These are phyloP conservation scores for Pleodorina starrii DNA, from an alignment of 139 green algal species.

Conservation along the genomic window DNA sequence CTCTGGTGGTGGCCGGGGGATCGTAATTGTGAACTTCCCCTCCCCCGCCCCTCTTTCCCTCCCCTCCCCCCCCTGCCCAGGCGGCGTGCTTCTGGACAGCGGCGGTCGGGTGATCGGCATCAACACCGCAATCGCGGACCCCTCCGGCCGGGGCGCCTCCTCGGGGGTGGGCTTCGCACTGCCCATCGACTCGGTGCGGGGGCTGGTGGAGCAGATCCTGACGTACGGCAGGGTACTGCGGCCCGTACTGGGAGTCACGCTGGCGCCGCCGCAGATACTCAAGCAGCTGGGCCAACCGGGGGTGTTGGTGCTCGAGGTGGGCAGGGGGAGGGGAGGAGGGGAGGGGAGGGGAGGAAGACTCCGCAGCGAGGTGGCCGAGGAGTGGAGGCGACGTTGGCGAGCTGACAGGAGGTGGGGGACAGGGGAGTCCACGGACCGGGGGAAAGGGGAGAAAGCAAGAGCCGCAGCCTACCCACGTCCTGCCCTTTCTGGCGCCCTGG, in stretches of 20 bases:
- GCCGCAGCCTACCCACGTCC: too few relatives aligned
- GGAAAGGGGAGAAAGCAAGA: too few relatives aligned
- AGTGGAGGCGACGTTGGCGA: too few relatives aligned
- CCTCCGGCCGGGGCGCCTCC: constrained; percentile 67
- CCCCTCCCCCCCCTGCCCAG: constrained; percentile 17
- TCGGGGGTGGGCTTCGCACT: constrained; percentile 89
- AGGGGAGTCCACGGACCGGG: too few relatives aligned
- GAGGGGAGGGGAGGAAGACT: too few relatives aligned
- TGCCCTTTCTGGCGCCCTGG: too few relatives aligned
- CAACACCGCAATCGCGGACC: constrained; percentile 89
- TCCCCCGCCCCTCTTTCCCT: too few relatives aligned
- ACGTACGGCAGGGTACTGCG: constrained; percentile 68
- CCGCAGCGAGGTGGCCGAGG: too few relatives aligned
- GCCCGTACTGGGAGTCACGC: constrained; percentile 84
- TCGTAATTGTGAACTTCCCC: too few relatives aligned
- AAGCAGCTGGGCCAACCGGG: constrained; percentile 65
- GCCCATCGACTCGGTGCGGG: constrained; percentile 80
- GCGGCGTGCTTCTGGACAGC: constrained; percentile 67
- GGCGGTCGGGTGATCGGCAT: constrained; percentile 74
- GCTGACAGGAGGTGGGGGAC: too few relatives aligned
- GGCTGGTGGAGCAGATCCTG: constrained; percentile 77
- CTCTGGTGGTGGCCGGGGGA: too few relatives aligned
- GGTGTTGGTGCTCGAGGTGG: constrained; percentile 84
- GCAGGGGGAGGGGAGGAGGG: neutral
- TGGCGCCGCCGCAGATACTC: constrained; percentile 80